Evolutionary conservation across 305 asterid species (phyloP), one percentile per base, ranked within the genome.

Genomic region (Ajuga reptans): DNA sequence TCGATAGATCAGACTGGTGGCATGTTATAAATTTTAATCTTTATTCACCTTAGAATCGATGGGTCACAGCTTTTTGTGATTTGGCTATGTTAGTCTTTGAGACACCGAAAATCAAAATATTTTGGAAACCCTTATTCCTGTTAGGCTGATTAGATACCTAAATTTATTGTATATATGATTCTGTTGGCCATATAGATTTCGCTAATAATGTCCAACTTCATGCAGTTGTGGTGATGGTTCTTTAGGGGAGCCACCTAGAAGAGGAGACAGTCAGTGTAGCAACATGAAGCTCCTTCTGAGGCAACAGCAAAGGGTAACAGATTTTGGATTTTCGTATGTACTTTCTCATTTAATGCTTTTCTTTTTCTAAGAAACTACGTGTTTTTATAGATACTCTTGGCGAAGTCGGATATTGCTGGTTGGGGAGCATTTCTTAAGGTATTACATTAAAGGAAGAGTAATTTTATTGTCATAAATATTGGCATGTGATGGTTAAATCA

Each of bases 381-480:
- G 64, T 75, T 60, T 36, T 73, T 65, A 15, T 66, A 94, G 99
- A 88, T 94, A 71, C 91, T 94, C 77, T 79, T 94, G 77, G 82
- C 87, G 39, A 94, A 79, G 78, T 94, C 99, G 16, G 97, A 89
- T 71, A 89, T 94, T 69, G 89, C 99, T 72, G 99, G 99, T 57
- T 94, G 97, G 99, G 99, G 99, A 78, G 99, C 99, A 47, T 94
- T 94, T 84, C 78, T 89, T 72, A 89, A 91, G 96, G 99, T 91
- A 82, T 5, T 58, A 1, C 5, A 61, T 39, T 58, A 57, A 65
- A 39, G 47, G 53, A 55, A 42, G 14, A 53, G 24, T 65, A n/a
- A n/a, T 64, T 59, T 52, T 64, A 34, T 59, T 11, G 0, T 66
- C 47, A 51, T 46, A 36, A 21, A 66, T 54, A 31, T 73, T 54